Percentiles rank a stretch among this genome's conserved stretches.
Conservation (phyloP, 108 stramenopile species). For the Nitzschia sp. region DNA sequence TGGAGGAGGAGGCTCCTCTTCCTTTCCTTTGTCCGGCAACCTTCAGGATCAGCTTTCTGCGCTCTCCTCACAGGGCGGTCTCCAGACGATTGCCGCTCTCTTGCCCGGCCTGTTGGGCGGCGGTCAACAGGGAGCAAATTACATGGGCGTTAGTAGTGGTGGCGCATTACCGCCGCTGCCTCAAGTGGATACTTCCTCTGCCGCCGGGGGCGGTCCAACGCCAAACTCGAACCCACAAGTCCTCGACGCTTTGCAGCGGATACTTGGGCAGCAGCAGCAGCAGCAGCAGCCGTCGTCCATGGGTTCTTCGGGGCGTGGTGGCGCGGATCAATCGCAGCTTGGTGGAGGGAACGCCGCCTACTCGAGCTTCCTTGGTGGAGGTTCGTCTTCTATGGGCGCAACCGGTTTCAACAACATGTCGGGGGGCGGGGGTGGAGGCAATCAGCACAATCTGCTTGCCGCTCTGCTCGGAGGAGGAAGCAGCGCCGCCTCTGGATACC, state of each 20-base stretch:
- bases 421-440: slow-evolving; percentile 1
- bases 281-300: not conserved
- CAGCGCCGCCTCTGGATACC: too few relatives aligned
- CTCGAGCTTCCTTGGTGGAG: not conserved
- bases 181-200: too few relatives aligned
- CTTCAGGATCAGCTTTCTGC: not conserved
- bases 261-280: not conserved
- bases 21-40: not conserved
- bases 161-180: too few relatives aligned
- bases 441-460: slow-evolving; percentile 3
- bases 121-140: not conserved
- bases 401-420: not conserved
- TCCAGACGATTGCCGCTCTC: not conserved
- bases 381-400: not conserved
- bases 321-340: not conserved
- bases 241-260: not conserved
- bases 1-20: not conserved
- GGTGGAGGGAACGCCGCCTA: not conserved
- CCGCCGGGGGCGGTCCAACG: too few relatives aligned
- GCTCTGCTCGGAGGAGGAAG: not conserved
- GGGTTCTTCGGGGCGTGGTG: too few relatives aligned
- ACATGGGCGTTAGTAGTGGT: too few relatives aligned
- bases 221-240: not conserved
- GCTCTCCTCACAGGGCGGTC: not conserved
- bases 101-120: not conserved